A percentile compares a stretch with the other conserved stretches of the same genome.
phyloP scores from a whole-genome alignment of 257 asterid genomes.

The Misopates orontium region DNA sequence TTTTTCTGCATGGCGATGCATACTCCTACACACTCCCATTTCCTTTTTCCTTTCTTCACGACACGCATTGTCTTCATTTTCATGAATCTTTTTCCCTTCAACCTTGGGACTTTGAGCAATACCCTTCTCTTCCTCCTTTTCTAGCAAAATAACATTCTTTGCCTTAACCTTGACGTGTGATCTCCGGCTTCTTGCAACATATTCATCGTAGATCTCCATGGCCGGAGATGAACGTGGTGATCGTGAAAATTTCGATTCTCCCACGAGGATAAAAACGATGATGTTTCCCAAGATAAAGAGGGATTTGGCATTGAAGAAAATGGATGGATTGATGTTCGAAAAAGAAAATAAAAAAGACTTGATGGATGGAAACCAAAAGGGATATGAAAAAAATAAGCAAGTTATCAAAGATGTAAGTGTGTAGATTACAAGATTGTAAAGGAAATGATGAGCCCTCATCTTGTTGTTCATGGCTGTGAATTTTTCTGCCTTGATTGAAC shows the following conservation, averaged over 20 bases:
- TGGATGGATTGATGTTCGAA: not conserved
- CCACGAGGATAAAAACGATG: conserved; percentile 36
- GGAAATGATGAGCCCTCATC: conserved; percentile 40
- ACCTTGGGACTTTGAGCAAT: not conserved
- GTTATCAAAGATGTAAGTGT: conserved; percentile 52
- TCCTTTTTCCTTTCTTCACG: conserved; percentile 14
- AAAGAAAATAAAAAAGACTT: conserved; percentile 18
- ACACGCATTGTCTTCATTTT: not conserved
- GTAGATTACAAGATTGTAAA: conserved; percentile 48
- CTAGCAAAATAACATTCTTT: not conserved
- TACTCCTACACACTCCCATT: conserved; percentile 26
- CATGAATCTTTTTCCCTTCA: conserved; percentile 9
- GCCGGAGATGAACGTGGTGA: conserved; percentile 24
- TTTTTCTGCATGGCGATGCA: conserved; percentile 23
- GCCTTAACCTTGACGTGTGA: not conserved
- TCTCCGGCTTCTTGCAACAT: conserved; percentile 36
- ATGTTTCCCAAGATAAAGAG: conserved; percentile 42
- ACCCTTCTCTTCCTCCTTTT: not conserved
- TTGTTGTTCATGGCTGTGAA: conserved; percentile 40
- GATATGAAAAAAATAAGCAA: conserved; percentile 41
- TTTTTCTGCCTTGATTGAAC: conserved; percentile 37
- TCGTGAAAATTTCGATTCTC: conserved; percentile 32
- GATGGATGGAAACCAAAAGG: conserved; percentile 39
- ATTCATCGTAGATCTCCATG: conserved; percentile 43
- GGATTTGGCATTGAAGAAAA: conserved; percentile 33